Evolutionary conservation across 2,329 filamentous ascomycete species (phyloP).

Genomic region (Alternaria longipes): DNA sequence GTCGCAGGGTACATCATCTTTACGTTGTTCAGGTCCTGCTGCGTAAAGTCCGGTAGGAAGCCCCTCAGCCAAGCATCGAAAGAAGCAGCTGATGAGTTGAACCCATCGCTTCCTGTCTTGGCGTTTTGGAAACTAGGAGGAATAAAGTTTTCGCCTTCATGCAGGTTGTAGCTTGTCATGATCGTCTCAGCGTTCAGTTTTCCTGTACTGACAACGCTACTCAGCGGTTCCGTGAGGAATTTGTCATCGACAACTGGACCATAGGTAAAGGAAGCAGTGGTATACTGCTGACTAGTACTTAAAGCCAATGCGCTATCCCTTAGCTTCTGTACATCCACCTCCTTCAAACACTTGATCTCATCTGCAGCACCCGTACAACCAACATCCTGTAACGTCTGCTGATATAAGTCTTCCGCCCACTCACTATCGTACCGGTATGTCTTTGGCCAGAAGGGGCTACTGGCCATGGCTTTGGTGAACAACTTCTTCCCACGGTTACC

Average conservation of each 20-base stretch:
- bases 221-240: constrained; percentile 62
- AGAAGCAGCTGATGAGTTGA: constrained; percentile 60
- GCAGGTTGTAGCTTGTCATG: constrained; percentile 68
- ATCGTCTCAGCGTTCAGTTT: constrained; percentile 58
- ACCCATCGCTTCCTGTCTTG: constrained; percentile 50
- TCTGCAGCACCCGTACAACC: constrained; percentile 55
- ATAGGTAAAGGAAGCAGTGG: constrained; percentile 67
- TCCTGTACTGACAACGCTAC: constrained; percentile 51
- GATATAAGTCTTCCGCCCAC: constrained; percentile 63
- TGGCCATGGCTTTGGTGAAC: constrained; percentile 62
- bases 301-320: constrained; percentile 63
- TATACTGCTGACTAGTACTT: constrained; percentile 61
- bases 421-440: constrained; percentile 63
- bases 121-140: constrained; percentile 58
- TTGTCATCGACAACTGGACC: constrained; percentile 67
- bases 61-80: constrained; percentile 65
- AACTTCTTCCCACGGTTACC: constrained; percentile 55
- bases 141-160: constrained; percentile 71
- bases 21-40: constrained; percentile 52
- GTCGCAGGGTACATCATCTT: constrained; percentile 59
- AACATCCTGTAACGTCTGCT: constrained; percentile 56
- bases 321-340: constrained; percentile 62
- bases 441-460: constrained; percentile 68
- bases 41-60: constrained; percentile 61
- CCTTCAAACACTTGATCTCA: constrained; percentile 66